Evolutionary conservation across 1,139 yeast genomes (phyloP), one percentile per base, ranked within the genome.

Genomic region (Suhomyces terraborum): DNA sequence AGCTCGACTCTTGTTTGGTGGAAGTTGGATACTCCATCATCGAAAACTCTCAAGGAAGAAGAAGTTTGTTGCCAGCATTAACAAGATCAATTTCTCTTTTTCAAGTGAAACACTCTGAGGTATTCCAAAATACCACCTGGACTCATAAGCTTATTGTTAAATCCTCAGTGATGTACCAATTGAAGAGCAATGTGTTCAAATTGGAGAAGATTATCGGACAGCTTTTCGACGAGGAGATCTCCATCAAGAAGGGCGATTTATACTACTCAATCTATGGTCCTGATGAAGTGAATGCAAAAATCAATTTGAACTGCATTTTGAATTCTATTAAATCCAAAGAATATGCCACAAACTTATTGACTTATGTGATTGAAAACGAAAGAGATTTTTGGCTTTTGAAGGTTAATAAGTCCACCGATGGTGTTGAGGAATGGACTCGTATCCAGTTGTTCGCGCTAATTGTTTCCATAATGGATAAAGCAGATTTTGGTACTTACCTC

Each of bases 381-480:
- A 52, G 58, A 13, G 64, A 57, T 2, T 74, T 67, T 52, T 66
- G 71, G 40, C 59, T 83, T 2, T 63, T 78, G 33, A 56, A 58
- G 4, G 82, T 87, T 1, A 52, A 67, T 20, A 80, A 77, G 49
- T 66, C 77, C 38, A 77, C 79, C 0, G 89, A 86, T 58, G 83
- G 87, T 0, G 65, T 64, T 16, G 95, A 86, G 54, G 95, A 87
- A 55, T 67, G 79, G 67, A 71, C 71, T 37, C 69, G 96, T 50
- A 60, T 84, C 8, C 78, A 78, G 40, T 61, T 82, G 23, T 77
- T 79, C 54, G 76, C 82, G 19, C 58, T 85, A 2, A 48, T 85
- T 21, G 53, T 82, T 7, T 53, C 64, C 53, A 48, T 70, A 52
- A 36, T 67, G 54, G 60, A 64, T 30, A 50, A 45, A 14, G 41